Conservation (phyloP, 441 rosid genomes). For the Croton laevigatus region DNA sequence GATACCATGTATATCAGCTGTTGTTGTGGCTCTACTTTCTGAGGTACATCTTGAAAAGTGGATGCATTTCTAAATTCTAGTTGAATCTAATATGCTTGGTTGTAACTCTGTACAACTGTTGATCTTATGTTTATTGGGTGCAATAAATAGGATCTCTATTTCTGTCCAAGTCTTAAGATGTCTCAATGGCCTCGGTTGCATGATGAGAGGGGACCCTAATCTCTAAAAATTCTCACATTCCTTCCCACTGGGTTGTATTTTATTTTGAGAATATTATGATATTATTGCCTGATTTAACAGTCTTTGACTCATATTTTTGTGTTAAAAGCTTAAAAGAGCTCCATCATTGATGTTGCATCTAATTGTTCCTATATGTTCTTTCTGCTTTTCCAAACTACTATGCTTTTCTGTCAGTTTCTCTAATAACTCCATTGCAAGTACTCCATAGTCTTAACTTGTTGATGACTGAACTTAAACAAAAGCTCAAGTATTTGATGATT, state of each 20-base stretch:
- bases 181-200: background rate
- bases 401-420: background rate
- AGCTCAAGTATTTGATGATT: background rate
- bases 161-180: background rate
- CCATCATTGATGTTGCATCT: background rate
- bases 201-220: background rate
- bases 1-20: conserved; percentile 98
- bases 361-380: too few species aligned
- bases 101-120: background rate
- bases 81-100: background rate
- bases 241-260: background rate
- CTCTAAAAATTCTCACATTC: background rate
- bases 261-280: background rate
- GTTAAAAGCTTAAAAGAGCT: background rate
- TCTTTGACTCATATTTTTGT: background rate
- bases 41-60: conserved; percentile 49
- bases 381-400: too few species aligned
- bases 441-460: background rate
- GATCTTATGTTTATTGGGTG: background rate
- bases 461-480: background rate
- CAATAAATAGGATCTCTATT: background rate
- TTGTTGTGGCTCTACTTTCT: conserved; percentile 87
- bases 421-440: background rate
- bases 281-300: background rate
- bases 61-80: background rate